Evolutionary conservation across 108 stramenopile genomes (phyloP).

Genomic region (Nannochloropsis oceanica): DNA sequence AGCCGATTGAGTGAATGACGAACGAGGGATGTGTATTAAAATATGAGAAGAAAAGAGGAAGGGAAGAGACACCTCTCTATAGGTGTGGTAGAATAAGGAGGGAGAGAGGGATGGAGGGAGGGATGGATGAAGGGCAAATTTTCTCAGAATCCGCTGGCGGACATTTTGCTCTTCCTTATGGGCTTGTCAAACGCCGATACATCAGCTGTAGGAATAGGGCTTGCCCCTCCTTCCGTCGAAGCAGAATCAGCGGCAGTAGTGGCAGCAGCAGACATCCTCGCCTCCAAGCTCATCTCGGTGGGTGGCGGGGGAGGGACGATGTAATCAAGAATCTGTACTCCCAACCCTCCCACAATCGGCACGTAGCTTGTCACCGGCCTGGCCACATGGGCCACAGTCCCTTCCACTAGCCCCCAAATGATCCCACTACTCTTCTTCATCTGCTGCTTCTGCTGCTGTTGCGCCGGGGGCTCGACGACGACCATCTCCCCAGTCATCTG

Average conservation of each 20-base stretch:
- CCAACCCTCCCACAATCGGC: not conserved
- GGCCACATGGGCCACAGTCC: not conserved
- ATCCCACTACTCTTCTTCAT: not conserved
- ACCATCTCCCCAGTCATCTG: not conserved
- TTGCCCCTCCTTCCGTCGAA: not conserved
- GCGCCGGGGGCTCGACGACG: not conserved
- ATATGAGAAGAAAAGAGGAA: too few species aligned
- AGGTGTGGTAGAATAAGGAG: too few species aligned
- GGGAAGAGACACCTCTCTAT: too few species aligned
- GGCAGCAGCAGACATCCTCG: not conserved
- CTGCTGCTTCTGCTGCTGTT: too few species aligned
- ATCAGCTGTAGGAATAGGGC: not conserved
- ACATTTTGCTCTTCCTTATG: not conserved
- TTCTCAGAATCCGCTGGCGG: not conserved
- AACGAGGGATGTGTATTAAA: too few species aligned
- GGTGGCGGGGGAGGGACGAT: not conserved
- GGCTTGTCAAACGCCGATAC: not conserved
- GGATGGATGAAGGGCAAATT: too few species aligned
- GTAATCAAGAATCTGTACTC: not conserved
- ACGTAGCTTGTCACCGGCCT: not conserved
- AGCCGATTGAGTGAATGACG: too few species aligned
- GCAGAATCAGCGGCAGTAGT: not conserved
- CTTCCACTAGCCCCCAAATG: not conserved
- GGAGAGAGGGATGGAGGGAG: too few species aligned
- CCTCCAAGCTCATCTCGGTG: not conserved